These are phyloP conservation scores for Pseudodiploospora longispora DNA, from an alignment of 2,329 filamentous ascomycete genomes.

Conservation along the genomic window DNA sequence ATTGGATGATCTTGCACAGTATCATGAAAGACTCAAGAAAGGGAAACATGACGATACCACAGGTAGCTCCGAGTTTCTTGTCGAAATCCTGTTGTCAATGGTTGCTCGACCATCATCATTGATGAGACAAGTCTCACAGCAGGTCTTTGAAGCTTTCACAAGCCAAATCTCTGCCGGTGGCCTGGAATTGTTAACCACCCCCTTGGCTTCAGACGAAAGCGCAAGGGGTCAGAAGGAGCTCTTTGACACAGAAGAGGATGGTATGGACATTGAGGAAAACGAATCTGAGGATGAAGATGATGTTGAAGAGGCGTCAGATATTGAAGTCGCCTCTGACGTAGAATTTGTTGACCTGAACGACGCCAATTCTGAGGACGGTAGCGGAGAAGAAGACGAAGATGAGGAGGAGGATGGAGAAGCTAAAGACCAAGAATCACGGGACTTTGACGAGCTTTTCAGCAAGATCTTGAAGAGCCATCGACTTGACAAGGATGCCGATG, in stretches of 20 bases:
- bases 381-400: constrained; percentile 32
- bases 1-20: constrained; percentile 71
- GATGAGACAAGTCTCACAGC: constrained; percentile 77
- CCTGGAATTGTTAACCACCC: constrained; percentile 56
- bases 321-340: constrained; percentile 37
- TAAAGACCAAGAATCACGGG: constrained; percentile 36
- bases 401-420: constrained; percentile 30
- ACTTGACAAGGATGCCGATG: constrained; percentile 50
- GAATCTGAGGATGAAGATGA: constrained; percentile 34
- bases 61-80: constrained; percentile 60
- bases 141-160: constrained; percentile 80
- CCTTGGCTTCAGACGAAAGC: constrained; percentile 72
- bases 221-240: constrained; percentile 76
- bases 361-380: constrained; percentile 34
- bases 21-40: constrained; percentile 58
- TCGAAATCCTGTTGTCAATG: constrained; percentile 87
- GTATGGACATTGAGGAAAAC: constrained; percentile 43
- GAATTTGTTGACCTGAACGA: constrained; percentile 40
- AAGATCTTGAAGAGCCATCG: constrained; percentile 67
- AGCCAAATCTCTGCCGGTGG: constrained; percentile 65
- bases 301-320: constrained; percentile 33
- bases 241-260: constrained; percentile 63
- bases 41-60: constrained; percentile 39
- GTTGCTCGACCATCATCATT: constrained; percentile 77
- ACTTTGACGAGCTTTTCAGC: constrained; percentile 67